Conservation (phyloP, 805 yeast genomes). For the Metschnikowia matae region DNA sequence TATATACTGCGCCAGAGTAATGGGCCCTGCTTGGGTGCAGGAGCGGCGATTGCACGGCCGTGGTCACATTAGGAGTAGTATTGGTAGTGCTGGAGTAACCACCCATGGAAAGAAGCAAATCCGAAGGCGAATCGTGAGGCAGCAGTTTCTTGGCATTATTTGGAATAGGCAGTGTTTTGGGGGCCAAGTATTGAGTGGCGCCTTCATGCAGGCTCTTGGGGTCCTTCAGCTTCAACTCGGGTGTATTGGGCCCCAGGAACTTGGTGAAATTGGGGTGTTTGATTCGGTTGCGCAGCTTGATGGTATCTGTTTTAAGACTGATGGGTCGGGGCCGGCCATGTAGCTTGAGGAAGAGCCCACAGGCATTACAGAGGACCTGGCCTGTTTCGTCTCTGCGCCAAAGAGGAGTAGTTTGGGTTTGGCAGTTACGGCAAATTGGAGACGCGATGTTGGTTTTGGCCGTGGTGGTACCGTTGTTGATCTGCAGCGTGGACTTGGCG, state of each 20-base stretch:
- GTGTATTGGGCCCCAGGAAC: constrained; percentile 48
- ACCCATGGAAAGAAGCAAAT: constrained; percentile 1
- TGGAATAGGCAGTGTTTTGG: constrained; percentile 5
- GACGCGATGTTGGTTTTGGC: constrained; percentile 57
- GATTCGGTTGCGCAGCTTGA: constrained; percentile 84
- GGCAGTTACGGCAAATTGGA: constrained; percentile 84
- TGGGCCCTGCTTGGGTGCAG: constrained; percentile 11
- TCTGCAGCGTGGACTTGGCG: constrained; percentile 57
- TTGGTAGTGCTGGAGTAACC: constrained; percentile 1
- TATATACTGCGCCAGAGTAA: constrained; percentile 8
- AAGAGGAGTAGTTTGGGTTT: constrained; percentile 88
- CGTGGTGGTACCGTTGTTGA: constrained; percentile 60
- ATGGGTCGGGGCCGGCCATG: constrained; percentile 94
- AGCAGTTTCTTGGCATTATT: constrained; percentile 9
- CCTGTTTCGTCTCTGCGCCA: constrained; percentile 96
- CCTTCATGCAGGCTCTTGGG: constrained; percentile 16
- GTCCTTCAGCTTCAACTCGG: constrained; percentile 53
- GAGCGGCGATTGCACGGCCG: constrained; percentile 15
- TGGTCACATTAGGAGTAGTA: neutral
- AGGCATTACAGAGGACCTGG: constrained; percentile 85
- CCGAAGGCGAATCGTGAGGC: constrained; percentile 13
- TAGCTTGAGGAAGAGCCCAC: constrained; percentile 86
- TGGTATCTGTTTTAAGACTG: constrained; percentile 84
- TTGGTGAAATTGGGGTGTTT: constrained; percentile 45
- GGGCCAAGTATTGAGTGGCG: constrained; percentile 20